Evolutionary conservation across 805 yeast genomes (phyloP).

Genomic region (Wickerhamiella spandovensis): DNA sequence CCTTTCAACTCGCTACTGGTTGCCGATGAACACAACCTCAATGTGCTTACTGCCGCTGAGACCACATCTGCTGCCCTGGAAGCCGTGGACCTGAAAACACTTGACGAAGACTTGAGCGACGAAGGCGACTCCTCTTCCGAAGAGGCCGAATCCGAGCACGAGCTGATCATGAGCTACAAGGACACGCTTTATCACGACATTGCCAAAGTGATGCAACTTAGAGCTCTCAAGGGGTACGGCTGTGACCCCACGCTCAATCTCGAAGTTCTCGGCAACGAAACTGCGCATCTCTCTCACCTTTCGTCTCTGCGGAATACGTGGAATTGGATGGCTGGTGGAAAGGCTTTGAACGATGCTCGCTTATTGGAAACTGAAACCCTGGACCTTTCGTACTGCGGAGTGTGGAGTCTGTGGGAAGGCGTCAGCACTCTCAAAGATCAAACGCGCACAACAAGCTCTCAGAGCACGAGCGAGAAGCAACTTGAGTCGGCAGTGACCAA

Average conservation of each 20-base stretch:
- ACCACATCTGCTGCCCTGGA: not conserved
- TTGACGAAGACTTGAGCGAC: not conserved
- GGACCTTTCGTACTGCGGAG: constrained; percentile 82
- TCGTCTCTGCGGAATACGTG: constrained; percentile 54
- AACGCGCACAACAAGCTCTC: constrained; percentile 6
- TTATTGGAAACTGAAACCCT: constrained; percentile 54
- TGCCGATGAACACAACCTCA: not conserved
- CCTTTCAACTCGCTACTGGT: constrained; percentile 29
- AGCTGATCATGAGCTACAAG: not conserved
- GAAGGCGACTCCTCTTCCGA: not conserved
- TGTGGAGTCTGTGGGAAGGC: constrained; percentile 76
- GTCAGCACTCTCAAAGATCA: constrained; percentile 14
- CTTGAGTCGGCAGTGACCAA: constrained; percentile 42
- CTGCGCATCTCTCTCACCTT: constrained; percentile 16
- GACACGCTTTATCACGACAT: constrained; percentile 54
- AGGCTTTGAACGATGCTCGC: constrained; percentile 40
- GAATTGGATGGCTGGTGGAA: constrained; percentile 79
- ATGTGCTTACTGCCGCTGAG: not conserved
- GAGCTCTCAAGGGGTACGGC: constrained; percentile 67
- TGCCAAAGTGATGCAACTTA: constrained; percentile 50
- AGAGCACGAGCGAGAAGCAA: constrained; percentile 28
- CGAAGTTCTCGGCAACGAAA: constrained; percentile 26
- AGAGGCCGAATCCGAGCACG: not conserved
- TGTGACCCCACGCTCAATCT: constrained; percentile 53
- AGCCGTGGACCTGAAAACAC: not conserved